Base-by-base conservation (phyloP, 192 early-diverging fungal genomes). In the Coemansia sp. region DNA sequence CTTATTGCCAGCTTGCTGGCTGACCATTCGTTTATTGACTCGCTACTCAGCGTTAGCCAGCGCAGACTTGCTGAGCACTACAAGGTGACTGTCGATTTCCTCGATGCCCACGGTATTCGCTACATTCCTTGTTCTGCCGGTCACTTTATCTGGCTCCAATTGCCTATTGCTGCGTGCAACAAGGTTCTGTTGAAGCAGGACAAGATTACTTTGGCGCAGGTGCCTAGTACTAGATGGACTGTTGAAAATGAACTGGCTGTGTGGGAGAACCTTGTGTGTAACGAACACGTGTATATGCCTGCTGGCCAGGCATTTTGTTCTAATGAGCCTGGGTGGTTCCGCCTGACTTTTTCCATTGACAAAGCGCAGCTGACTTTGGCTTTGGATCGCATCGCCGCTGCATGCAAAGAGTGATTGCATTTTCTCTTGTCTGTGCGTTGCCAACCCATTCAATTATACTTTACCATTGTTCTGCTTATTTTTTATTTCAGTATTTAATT, bases 241-340 rank as follows among this genome's bases (percentile, higher is more conserved):
- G 32, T n/a, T 28, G 64, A 78, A 34, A 58, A 58, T 27, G 85
- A 87, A 58, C 48, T 72, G 40, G 41, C 55, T 3, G 56, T 87
- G 36, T 83, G 77, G 63, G 53, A 72, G 5, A 25, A 63, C 8
- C 37, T 76, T 20, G 49, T 82, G 28, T 39, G 81, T 10, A 62
- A 82, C 3, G 33, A 70, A 18, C 78, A 82, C 0, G 78, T 94
- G 0, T 92, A 87, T 48, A 60, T 91, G 30, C 81, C 84, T 5
- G 58, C 78, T 14, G 87, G 87, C 1, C 72, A 80, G 36, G 86
- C 80, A 0, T 94, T 92, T 50, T 78, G 66, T 26, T 70, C 80
- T 19, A 29, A 35, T 0, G 77, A 80, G 33, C 69, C 63, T 9
- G 87, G 87, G 0, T 87, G 78, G 59, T 88, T 87, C 66, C 77